Conservation (phyloP, 179 eudicot genomes). For the Vitellaria paradoxa region DNA sequence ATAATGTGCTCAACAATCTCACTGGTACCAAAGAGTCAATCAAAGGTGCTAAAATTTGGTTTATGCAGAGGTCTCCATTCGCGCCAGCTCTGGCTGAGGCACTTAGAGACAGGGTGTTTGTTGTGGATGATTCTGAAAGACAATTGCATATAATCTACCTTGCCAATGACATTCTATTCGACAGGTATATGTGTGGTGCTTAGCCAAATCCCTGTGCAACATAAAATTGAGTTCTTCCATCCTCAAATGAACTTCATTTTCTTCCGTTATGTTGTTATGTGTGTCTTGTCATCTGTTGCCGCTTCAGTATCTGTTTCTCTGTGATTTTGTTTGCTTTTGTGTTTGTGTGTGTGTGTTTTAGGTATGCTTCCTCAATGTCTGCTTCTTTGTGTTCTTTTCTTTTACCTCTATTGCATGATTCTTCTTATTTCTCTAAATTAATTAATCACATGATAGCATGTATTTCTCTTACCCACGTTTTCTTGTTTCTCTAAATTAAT, state of each 20-base stretch:
- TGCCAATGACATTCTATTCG: conserved; percentile 93
- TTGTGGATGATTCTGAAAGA: conserved; percentile 82
- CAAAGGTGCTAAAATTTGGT: conserved; percentile 92
- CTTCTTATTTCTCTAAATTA: neutral
- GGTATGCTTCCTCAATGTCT: no score
- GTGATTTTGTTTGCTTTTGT: no score
- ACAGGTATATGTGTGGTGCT: conserved; percentile 50
- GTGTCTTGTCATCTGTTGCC: neutral
- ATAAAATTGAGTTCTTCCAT: neutral
- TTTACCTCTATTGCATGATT: neutral
- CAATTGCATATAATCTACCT: conserved; percentile 85
- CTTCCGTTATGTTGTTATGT: neutral
- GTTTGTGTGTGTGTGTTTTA: no score
- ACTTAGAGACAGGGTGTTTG: conserved; percentile 67
- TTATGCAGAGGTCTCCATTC: conserved; percentile 94
- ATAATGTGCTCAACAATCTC: conserved; percentile 69
- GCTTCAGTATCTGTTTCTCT: neutral
- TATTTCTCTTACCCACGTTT: neutral
- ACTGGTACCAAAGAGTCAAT: conserved; percentile 94
- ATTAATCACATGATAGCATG: neutral
- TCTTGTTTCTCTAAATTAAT: neutral
- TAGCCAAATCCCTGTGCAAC: neutral
- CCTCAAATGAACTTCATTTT: neutral
- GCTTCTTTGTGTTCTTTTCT: neutral
- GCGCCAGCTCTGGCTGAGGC: conserved; percentile 84